These are phyloP conservation scores for Lagenidium sp. DNA, from an alignment of 352 stramenopile genomes.

Conservation along the genomic window DNA sequence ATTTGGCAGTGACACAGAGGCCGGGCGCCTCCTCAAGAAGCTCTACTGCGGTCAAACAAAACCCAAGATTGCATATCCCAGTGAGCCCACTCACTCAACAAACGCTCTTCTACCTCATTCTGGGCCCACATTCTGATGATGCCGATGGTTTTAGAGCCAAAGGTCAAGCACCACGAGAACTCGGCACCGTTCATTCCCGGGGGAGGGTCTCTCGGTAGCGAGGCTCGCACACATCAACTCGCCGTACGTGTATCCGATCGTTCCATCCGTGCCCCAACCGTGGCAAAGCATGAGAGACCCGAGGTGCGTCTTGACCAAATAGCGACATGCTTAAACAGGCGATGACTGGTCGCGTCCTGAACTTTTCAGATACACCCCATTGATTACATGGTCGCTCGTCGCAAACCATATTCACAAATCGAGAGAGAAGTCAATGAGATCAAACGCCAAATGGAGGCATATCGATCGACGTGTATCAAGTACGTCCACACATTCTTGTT, in stretches of 20 bases:
- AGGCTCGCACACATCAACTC: slow-evolving; percentile 41
- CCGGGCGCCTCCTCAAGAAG: slow-evolving; percentile 61
- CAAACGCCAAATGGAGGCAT: slow-evolving; percentile 62
- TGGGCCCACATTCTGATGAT: too few species aligned
- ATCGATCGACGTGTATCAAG: slow-evolving; percentile 40
- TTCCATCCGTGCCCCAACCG: slow-evolving; percentile 39
- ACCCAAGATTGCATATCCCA: slow-evolving; percentile 53
- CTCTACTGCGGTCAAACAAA: slow-evolving; percentile 62
- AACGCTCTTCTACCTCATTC: too few species aligned
- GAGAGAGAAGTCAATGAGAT: slow-evolving; percentile 71
- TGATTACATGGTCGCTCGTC: slow-evolving; percentile 31
- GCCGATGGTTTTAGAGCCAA: slow-evolving; percentile 28
- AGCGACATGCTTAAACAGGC: too few species aligned
- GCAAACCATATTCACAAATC: slow-evolving; percentile 62
- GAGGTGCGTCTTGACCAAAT: slow-evolving; percentile 21
- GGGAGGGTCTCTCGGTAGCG: slow-evolving; percentile 20
- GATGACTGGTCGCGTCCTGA: too few species aligned
- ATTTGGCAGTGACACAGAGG: slow-evolving; percentile 70
- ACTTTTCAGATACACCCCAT: slow-evolving; percentile 57
- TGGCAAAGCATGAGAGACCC: slow-evolving; percentile 14
- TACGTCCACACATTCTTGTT: slow-evolving; percentile 17
- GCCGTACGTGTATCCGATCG: slow-evolving; percentile 50
- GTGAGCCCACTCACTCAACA: background rate
- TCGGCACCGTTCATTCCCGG: slow-evolving; percentile 57
- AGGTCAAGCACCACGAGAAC: slow-evolving; percentile 28